Base-by-base conservation (phyloP, 257 asterid species). In the Solanum tarapatanum region DNA sequence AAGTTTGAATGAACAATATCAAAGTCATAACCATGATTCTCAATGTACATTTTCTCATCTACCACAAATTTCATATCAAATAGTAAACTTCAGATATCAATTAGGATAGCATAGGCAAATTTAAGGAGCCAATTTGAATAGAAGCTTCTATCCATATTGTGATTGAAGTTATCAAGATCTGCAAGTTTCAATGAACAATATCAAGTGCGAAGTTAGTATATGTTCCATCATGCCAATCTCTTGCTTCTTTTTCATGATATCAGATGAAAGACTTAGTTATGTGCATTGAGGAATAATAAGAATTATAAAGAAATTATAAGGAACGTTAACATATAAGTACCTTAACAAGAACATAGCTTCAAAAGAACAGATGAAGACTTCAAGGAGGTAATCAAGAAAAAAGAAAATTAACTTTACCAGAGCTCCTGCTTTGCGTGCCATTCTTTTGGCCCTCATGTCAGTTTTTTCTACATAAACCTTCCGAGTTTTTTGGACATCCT, bases 391-490 rank as follows among this genome's bases (percentile, higher is more conserved):
- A 43, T 69, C 45, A 43, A 36, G 21, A 17, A 87, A 83, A 51
- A 37, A 35, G 28, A 35, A 36, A 74, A 66, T 64, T 13, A 89
- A 87, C 88, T 90, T 62, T 95, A 97, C 99, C 99, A 97, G 91
- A 87, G 99, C 99, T 92, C 99, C 99, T 43, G 99, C 99, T 94
- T 95, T 97, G 35, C 99, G 94, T 85, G 99, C 99, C 99, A 97
- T 97, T 90, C 99, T 92, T 93, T 97, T 97, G 79, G 99, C 99
- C 88, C 99, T 94, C 98, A 97, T 97, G 91, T 97, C 99, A 32
- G 98, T 73, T 91, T 97, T 95, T 92, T 97, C 99, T 21, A 97
- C 98, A 88, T 82, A 97, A 83, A 97, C 99, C 92, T 93, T 94
- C 75, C 95, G 92, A 89, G 16, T 90, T 86, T 94, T 97, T 82